phyloP scores from a whole-genome alignment of 139 green algal genomes.

The Axilococcus clingmanii region DNA sequence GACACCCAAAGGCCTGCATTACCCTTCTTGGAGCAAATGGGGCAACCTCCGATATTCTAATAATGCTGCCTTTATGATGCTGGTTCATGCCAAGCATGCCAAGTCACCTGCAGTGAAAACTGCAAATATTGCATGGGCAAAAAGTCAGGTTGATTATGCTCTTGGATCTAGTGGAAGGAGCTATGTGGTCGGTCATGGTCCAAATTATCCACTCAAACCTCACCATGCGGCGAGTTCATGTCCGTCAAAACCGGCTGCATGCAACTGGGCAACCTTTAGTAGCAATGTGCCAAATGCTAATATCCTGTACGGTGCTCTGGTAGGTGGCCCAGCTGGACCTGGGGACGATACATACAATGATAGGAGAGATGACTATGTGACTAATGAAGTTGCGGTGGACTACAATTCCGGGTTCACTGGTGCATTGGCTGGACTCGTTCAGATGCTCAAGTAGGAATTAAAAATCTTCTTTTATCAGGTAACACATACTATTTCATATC shows the following conservation, averaged over 20 bases:
- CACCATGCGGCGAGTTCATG: slow-evolving; percentile 28
- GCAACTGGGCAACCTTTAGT: slow-evolving; percentile 4
- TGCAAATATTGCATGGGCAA: neutral
- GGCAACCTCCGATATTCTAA: slow-evolving; percentile 6
- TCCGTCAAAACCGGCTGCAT: neutral
- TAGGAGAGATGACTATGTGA: slow-evolving; percentile 14
- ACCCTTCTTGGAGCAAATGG: slow-evolving; percentile 6
- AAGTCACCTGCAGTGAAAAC: neutral
- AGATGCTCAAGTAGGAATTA: no score
- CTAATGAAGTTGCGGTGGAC: slow-evolving; percentile 15
- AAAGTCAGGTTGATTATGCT: slow-evolving; percentile 10
- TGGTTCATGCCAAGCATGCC: slow-evolving; percentile 1
- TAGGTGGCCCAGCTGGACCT: slow-evolving; percentile 10
- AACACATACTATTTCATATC: no score
- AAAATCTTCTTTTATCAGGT: no score
- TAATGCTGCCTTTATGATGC: slow-evolving; percentile 1
- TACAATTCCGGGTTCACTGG: slow-evolving; percentile 31
- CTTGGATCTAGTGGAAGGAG: slow-evolving; percentile 19
- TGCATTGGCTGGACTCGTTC: slow-evolving; percentile 14
- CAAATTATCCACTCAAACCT: slow-evolving; percentile 8
- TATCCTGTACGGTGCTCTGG: slow-evolving; percentile 22
- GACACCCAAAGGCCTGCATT: slow-evolving; percentile 12
- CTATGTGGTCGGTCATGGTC: slow-evolving; percentile 29
- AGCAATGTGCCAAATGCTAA: slow-evolving; percentile 12
- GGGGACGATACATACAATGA: slow-evolving; percentile 20